Evolutionary conservation across 805 yeast genomes (phyloP), one percentile per base, ranked within the genome.

Genomic region (Saccharomycopsis schoenii): DNA sequence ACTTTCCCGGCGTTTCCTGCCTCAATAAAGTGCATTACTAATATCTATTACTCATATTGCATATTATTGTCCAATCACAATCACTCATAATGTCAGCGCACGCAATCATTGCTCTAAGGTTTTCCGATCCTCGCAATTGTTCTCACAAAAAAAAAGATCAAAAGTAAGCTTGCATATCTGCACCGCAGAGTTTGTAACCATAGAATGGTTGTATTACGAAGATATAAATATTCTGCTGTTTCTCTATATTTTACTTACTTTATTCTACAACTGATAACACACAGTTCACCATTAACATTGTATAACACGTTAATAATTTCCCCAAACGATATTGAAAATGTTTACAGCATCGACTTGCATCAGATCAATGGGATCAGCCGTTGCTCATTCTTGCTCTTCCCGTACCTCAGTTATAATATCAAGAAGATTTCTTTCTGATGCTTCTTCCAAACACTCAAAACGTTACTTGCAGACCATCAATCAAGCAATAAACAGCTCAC

Each of bases 381-480:
- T n/a, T 47, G 34, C 25, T 9, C 52, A 25, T 25, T 24, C 52
- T 12, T 47, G 14, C 8, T 24, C 29, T 5, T 21, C 25, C n/a
- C 21, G 25, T 25, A 12, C 24, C 24, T 17, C 25, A 19, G 11
- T 24, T 8, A 19, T n/a, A 6, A 17, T 47, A 12, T 47, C 52
- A 11, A 24, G 58, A 21, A 50, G 62, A 54, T 52, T 60, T 36
- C 55, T 63, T 15, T 57, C 61, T 14, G 64, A 63, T 29, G 52
- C 52, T 47, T 60, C 63, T 2, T 17, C 62, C 12, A 63, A 61
- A 42, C 42, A 19, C 17, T 41, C 59, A 8, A 61, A 61, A 40
- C 61, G 65, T 12, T 63, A 51, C 39, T 37, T 63, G 15, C 65
- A 63, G 54, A 63, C 65, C 10, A 59, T 61, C 2, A 58, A 59